phyloP scores from a whole-genome alignment of 2,329 filamentous ascomycete genomes.

The Calonectria multiphialidica region DNA sequence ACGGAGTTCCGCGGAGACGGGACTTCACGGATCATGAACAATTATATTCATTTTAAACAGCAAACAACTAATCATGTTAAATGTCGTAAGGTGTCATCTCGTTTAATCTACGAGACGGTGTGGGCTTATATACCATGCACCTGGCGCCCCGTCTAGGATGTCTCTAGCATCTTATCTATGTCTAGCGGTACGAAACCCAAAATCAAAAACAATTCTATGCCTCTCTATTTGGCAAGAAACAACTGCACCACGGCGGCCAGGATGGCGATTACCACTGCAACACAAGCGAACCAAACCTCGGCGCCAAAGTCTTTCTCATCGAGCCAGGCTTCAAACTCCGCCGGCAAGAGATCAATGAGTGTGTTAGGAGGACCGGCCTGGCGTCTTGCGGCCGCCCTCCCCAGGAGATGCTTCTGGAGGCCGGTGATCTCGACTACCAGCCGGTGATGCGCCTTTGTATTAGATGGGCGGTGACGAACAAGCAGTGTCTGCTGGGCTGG shows the following conservation, averaged over 20 bases:
- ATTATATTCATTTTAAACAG: too few species aligned
- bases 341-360: constrained; percentile 28
- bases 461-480: constrained; percentile 34
- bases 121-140: background rate
- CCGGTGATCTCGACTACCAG: constrained; percentile 43
- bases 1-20: too few species aligned
- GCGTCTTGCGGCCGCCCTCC: constrained; percentile 22
- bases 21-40: too few species aligned
- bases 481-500: constrained; percentile 46
- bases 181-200: background rate
- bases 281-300: constrained; percentile 17
- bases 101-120: background rate
- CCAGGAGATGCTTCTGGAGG: constrained; percentile 36
- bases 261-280: constrained; percentile 16
- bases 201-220: background rate
- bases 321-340: constrained; percentile 32
- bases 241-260: constrained; percentile 3
- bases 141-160: background rate
- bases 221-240: background rate
- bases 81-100: background rate
- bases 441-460: constrained; percentile 16
- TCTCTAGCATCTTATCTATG: background rate
- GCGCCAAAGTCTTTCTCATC: constrained; percentile 33
- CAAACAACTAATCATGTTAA: background rate
- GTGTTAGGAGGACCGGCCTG: constrained; percentile 28